A percentile compares a stretch with the other conserved stretches of the same genome.
These are phyloP conservation scores for Globisporangium recalcitrans DNA, from an alignment of 352 stramenopile genomes.

Conservation along the genomic window DNA sequence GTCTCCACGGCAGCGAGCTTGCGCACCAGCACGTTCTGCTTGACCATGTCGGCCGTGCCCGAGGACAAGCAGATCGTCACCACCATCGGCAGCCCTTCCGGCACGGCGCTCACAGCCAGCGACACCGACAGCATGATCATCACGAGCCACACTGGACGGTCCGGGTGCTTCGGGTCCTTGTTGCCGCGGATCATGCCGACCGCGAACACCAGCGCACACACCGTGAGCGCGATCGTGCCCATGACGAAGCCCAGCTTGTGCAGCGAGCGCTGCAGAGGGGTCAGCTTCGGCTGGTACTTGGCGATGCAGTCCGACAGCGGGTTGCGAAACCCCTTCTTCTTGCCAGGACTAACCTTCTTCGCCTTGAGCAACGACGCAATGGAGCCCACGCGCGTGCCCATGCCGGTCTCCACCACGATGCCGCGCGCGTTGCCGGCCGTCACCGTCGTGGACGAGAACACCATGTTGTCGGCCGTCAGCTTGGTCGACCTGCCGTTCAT, in stretches of 20 bases:
- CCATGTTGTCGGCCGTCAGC: conserved; percentile 62
- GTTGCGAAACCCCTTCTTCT: conserved; percentile 20
- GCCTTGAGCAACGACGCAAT: conserved; percentile 33
- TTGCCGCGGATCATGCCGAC: conserved; percentile 58
- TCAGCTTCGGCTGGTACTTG: conserved; percentile 39
- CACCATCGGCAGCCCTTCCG: conserved; percentile 33
- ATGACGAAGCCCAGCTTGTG: conserved; percentile 90
- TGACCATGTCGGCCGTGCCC: conserved; percentile 28
- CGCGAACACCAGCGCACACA: conserved; percentile 77
- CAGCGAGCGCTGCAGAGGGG: conserved; percentile 84
- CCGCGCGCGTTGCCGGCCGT: conserved; percentile 37
- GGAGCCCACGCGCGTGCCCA: conserved; percentile 34
- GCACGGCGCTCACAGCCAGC: conserved; percentile 37
- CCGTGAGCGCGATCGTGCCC: conserved; percentile 72
- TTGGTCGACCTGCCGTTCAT: conserved; percentile 20
- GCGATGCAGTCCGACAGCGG: conserved; percentile 13
- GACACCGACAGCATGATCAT: conserved; percentile 89
- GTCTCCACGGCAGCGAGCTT: conserved; percentile 44
- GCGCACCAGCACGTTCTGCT: conserved; percentile 43
- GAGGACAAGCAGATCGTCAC: conserved; percentile 32
- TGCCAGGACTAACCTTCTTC: conserved; percentile 3
- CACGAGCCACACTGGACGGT: conserved; percentile 74
- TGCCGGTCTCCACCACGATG: conserved; percentile 37
- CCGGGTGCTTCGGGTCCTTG: conserved; percentile 38
- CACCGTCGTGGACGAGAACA: conserved; percentile 83